Base-by-base conservation (phyloP, 164 flowering plant species). In the Sextonia rubra region DNA sequence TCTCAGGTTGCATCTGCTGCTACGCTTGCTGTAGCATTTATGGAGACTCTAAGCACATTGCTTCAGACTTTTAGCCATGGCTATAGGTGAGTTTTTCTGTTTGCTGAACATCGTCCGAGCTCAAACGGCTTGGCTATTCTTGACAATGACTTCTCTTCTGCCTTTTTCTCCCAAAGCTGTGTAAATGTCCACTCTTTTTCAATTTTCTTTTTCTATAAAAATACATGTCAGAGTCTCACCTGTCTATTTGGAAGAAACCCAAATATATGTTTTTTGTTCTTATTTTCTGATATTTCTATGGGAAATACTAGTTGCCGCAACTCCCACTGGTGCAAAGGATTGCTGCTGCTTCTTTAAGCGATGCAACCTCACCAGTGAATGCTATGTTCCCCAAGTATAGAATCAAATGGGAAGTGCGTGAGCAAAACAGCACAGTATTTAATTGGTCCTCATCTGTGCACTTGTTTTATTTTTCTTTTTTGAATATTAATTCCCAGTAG, bases 1-100 rank as follows among this genome's bases (percentile, higher is more conserved):
- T 81, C 96, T 52, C 97, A 90, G 60, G 98, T 95, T 82, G 99
- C 99, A 73, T 91, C 97, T 48, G 91, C 99, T 17, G 94, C 98
- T 69, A 91, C 94, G 0, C 78, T 93, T 14, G 87, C 99, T 71
- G 97, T 93, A 12, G 99, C 98, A 64, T 92, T 90, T 76, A 95
- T 95, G 99, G 98, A 90, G 86, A 92, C 94, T 65, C 88, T 95
- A 20, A 76, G 97, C 82, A 82, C 88, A 47, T 47, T 91, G 44
- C 91, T 93, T 56, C 82, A 90, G 78, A 82, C 71, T 71, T 86
- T 93, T 66, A 85, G 84, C 79, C 86, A 86, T 81, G 89, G 78
- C 49, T 90, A 91, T 85, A 90, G 86, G 97, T 90, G 69, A 80
- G 79, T 72, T 29, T 52, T 25, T 60, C 49, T 69, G 3, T 52